A percentile compares a stretch with the other conserved stretches of the same genome.
phyloP scores from a whole-genome alignment of 306 rosid species.

The Inga oerstediana region DNA sequence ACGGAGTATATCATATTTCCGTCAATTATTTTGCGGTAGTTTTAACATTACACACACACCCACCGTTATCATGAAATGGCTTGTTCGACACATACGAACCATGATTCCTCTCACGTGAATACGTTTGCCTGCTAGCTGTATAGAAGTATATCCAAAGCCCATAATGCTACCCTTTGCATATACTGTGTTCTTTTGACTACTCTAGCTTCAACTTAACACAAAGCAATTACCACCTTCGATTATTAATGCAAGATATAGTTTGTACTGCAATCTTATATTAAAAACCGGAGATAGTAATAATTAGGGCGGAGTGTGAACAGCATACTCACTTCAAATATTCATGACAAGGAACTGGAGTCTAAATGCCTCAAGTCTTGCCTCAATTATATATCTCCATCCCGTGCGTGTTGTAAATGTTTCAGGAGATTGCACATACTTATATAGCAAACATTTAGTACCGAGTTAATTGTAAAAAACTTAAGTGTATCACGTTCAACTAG shows the following conservation, averaged over 20 bases:
- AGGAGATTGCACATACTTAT: background rate
- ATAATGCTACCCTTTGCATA: background rate
- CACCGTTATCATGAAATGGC: background rate
- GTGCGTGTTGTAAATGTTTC: background rate
- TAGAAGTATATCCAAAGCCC: background rate
- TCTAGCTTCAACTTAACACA: background rate
- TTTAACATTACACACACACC: background rate
- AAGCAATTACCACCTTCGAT: no score
- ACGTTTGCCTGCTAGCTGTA: background rate
- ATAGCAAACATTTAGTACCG: no score
- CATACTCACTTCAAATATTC: background rate
- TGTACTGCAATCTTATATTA: no score
- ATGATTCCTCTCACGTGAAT: background rate
- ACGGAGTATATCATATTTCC: background rate
- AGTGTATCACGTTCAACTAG: background rate
- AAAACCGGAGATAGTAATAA: no score
- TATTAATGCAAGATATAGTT: no score
- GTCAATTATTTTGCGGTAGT: background rate
- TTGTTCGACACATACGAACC: no score
- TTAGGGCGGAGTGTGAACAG: background rate
- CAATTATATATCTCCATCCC: background rate
- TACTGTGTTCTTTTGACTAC: background rate
- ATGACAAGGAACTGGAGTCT: background rate
- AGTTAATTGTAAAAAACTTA: no score
- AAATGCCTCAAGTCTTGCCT: background rate